Conservation (phyloP, 495 filamentous ascomycete species). For the Melanomma pulvis-pyrius region DNA sequence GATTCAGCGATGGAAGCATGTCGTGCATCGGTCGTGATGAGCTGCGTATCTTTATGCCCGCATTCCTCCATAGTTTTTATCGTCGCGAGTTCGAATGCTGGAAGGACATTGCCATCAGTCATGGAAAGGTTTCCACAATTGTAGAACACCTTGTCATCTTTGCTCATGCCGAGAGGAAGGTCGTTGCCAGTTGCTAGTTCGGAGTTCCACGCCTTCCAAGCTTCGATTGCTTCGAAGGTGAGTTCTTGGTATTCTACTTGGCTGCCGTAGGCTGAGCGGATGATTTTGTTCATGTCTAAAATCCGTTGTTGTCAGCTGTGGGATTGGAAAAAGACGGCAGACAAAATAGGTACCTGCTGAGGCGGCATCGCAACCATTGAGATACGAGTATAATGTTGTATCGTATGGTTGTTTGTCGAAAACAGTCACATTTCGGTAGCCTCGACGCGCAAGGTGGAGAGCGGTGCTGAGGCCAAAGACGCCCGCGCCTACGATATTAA, state of each 20-base stretch:
- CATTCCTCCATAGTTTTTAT: too few relatives aligned
- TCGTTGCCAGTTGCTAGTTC: conserved; percentile 38
- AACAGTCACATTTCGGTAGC: conserved; percentile 4
- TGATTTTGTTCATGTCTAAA: conserved; percentile 17
- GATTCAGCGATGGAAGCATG: too few relatives aligned
- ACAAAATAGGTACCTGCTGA: too few relatives aligned
- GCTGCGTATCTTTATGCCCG: too few relatives aligned
- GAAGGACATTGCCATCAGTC: too few relatives aligned
- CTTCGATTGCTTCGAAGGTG: conserved; percentile 45
- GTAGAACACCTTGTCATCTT: conserved; percentile 42
- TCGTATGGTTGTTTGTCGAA: conserved; percentile 7
- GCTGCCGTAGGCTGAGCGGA: neutral
- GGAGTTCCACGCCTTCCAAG: conserved; percentile 52
- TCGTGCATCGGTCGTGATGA: too few relatives aligned
- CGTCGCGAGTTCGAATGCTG: neutral
- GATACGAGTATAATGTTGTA: neutral
- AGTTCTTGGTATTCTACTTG: conserved; percentile 47
- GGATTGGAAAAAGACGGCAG: too few relatives aligned
- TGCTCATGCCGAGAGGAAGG: conserved; percentile 44
- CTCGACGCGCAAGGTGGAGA: neutral
- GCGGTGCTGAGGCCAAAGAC: conserved; percentile 7
- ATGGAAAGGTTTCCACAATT: conserved; percentile 46
- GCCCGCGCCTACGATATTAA: conserved; percentile 7
- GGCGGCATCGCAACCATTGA: neutral
- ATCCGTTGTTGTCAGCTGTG: too few relatives aligned